Evolutionary conservation across 148 eudicot species (phyloP).

Genomic region (Chenopodium quinoa): DNA sequence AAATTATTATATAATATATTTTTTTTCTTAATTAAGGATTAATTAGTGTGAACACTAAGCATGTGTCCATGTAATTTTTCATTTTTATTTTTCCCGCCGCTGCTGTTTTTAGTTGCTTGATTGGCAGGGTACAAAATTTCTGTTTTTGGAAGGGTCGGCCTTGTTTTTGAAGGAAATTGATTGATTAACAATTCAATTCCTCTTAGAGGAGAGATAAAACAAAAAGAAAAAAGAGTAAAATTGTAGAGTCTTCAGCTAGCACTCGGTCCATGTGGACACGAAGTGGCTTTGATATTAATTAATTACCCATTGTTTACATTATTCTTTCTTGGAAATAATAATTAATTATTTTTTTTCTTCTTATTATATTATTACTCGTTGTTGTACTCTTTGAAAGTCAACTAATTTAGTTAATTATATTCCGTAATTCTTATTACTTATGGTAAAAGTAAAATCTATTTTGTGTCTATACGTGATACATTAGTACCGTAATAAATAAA

Average conservation of each 20-base stretch:
- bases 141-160: constrained; percentile 23
- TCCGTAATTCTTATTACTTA: no score
- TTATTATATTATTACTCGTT: background rate
- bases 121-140: constrained; percentile 21
- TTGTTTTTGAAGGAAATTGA: constrained; percentile 41
- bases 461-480: no score
- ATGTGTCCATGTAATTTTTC: constrained; percentile 18
- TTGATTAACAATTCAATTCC: constrained; percentile 29
- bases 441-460: no score
- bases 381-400: no score
- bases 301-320: background rate
- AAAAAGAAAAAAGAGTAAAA: background rate
- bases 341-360: background rate
- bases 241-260: constrained; percentile 29
- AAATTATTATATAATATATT: background rate
- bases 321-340: background rate
- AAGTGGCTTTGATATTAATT: constrained; percentile 47
- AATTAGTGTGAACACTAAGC: constrained; percentile 30
- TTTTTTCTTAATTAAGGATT: background rate
- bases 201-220: constrained; percentile 13
- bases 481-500: no score
- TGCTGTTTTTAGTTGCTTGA: constrained; percentile 29
- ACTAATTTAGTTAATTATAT: no score
- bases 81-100: constrained; percentile 10
- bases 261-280: constrained; percentile 86